Evolutionary conservation across 129 eudicot species (phyloP), one percentile per base, ranked within the genome.

Genomic region (Heracleum sosnowskyi): DNA sequence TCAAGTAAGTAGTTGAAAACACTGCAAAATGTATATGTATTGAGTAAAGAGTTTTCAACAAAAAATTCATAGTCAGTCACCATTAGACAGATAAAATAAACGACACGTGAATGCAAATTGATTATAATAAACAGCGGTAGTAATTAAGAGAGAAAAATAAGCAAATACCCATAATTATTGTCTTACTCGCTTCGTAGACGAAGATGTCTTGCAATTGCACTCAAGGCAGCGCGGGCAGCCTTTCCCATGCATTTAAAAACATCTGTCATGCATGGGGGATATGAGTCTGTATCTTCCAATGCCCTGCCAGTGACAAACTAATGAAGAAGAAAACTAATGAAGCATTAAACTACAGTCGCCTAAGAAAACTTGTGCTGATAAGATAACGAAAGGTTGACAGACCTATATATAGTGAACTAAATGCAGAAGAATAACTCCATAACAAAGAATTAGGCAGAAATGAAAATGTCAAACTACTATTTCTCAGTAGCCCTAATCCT

Each of bases 221-320:
- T 83, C 72, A 91, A 79, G 82, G 90, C 91, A 85, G 89, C 92
- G 51, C 97, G 97, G 85, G 98, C 97, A 24, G 91, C 93, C 89
- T 87, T 91, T 69, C 98, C 98, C 96, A 95, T 89, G 90, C 98
- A 95, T 87, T 90, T 88, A 78, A 88, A 95, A 74, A 84, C 88
- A 71, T 95, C 97, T 78, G 96, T 81, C 98, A 95, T 88, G 86
- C 97, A 95, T 80, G 98, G 98, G 73, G 97, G 97, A 72, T 92
- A 88, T 62, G 92, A 88, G 83, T 95, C 97, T 74, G 75, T 76
- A 85, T 95, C 96, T 85, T 92, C 97, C 79, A 92, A 82, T 78
- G 97, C 90, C 89, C 98, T 95, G 86, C 64, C 77, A 82, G 82
- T 84, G 76, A 83, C 73, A 73, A 68, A 75, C 78, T 77, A 76